Conservation (phyloP, 768 basidiomycete genomes). For the Trametes meyenii region DNA sequence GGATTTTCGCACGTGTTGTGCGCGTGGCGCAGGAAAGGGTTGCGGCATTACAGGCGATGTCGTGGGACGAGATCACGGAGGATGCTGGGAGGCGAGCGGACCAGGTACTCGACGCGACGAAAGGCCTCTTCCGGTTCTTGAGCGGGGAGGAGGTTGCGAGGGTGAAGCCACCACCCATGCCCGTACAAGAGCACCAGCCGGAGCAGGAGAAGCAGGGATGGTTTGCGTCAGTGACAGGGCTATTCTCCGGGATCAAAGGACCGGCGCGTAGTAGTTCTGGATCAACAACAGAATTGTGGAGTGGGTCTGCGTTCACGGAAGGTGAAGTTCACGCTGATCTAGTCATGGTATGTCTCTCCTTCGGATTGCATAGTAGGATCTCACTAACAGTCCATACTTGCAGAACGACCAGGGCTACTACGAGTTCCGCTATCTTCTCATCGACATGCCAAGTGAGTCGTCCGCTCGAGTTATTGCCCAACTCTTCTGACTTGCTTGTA, state of each 20-base stretch:
- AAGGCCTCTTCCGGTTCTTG: conserved; percentile 69
- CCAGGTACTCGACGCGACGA: conserved; percentile 49
- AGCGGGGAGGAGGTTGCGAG: conserved; percentile 59
- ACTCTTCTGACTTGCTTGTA: conserved; percentile 36
- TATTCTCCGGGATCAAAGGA: conserved; percentile 68
- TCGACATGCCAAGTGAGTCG: conserved; percentile 77
- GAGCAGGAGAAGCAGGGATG: conserved; percentile 41
- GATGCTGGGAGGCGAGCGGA: conserved; percentile 48
- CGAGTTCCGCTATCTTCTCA: conserved; percentile 73
- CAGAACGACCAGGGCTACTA: conserved; percentile 81
- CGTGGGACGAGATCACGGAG: conserved; percentile 54
- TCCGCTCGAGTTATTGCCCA: conserved; percentile 32
- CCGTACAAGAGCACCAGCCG: conserved; percentile 35
- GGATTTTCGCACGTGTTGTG: conserved; percentile 46
- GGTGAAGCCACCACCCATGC: conserved; percentile 33
- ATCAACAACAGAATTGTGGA: conserved; percentile 33
- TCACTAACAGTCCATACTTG: not conserved
- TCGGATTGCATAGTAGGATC: not conserved
- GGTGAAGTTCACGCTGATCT: conserved; percentile 84
- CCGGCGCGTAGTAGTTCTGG: conserved; percentile 38
- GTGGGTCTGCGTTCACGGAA: conserved; percentile 59
- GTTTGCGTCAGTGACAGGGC: conserved; percentile 58
- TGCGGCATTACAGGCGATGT: conserved; percentile 49
- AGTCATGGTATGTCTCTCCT: conserved; percentile 55
- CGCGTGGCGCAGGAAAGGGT: conserved; percentile 48